Evolutionary conservation across 768 basidiomycete genomes (phyloP), one percentile per base, ranked within the genome.

Genomic region (Clitopilus passeckerianus): DNA sequence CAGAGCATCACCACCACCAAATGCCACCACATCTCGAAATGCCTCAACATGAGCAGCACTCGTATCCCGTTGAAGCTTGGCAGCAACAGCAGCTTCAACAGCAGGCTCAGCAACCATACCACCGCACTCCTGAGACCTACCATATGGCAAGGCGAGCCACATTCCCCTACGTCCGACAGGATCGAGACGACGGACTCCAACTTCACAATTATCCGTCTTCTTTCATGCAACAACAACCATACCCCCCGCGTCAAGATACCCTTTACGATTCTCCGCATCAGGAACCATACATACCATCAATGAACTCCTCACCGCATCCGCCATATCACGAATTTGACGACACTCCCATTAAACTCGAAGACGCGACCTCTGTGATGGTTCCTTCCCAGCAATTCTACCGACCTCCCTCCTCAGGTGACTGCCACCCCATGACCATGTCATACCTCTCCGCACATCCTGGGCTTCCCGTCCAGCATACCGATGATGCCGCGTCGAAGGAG

Each of bases 401-500:
- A 61, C 72, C 75, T 60, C 69, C 66, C 61, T 57, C 66, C 57
- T 59, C 62, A 18, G 56, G 62, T 59, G 23, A 64, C 63, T 66
- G 67, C 63, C 72, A 74, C 63, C 72, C 74, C 23, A 63, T 76
- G 60, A 57, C 64, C 59, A 74, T 77, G 66, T 67, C 77, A 60
- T 79, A 76, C 63, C 66, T 77, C 24, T 69, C 73, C 5, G 73
- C 74, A 0, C 77, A 77, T 61, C 68, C 75, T 72, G 83, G 82
- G 12, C 78, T 91, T 34, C 84, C 85, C 58, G 87, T 93, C 6
- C 91, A 91, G 71, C 90, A 93, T 75, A 94, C 92, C 0, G 92
- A 94, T 74, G 92, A 94, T 68, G 92, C 92, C 14, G 89, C 91
- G 1, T 89, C 86, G 44, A 94, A 94, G 73, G 92, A 94, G 71